phyloP scores from a whole-genome alignment of 306 rosid species.

The Canavalia gladiata region DNA sequence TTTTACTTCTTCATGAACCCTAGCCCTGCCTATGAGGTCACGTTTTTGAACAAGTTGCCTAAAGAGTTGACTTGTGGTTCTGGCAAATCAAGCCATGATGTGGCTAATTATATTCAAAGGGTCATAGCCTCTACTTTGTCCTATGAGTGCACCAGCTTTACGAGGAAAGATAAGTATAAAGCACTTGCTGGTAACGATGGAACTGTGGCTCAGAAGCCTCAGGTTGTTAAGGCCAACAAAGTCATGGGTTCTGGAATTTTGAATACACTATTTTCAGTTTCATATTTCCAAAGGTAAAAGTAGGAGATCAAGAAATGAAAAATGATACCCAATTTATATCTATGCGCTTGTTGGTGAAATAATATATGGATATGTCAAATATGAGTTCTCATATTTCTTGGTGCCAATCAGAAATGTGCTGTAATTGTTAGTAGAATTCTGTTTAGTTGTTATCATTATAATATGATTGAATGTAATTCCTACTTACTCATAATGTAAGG shows the following conservation, averaged over 20 bases:
- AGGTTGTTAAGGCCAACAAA: conserved; percentile 48
- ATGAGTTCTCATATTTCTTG: too few species aligned
- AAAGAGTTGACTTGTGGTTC: conserved; percentile 66
- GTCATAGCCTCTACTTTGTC: conserved; percentile 75
- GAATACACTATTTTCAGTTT: neutral
- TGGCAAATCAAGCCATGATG: conserved; percentile 80
- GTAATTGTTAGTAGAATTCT: too few species aligned
- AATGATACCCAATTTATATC: too few species aligned
- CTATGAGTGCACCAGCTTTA: conserved; percentile 78
- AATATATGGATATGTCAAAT: too few species aligned
- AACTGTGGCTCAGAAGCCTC: conserved; percentile 56
- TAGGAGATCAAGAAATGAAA: too few species aligned
- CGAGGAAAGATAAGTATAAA: conserved; percentile 80
- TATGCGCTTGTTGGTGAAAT: too few species aligned
- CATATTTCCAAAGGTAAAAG: too few species aligned
- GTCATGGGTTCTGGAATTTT: conserved; percentile 68
- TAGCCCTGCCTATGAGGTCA: conserved; percentile 80
- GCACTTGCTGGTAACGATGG: conserved; percentile 94
- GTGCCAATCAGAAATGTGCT: too few species aligned
- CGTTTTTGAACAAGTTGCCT: conserved; percentile 72
- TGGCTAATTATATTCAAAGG: conserved; percentile 87
- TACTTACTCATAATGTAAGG: too few species aligned
- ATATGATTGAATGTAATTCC: too few species aligned
- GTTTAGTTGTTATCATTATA: too few species aligned
- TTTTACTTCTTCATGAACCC: conserved; percentile 96